phyloP scores from a whole-genome alignment of 164 flowering plant genomes.

The Tetracentron sinense region DNA sequence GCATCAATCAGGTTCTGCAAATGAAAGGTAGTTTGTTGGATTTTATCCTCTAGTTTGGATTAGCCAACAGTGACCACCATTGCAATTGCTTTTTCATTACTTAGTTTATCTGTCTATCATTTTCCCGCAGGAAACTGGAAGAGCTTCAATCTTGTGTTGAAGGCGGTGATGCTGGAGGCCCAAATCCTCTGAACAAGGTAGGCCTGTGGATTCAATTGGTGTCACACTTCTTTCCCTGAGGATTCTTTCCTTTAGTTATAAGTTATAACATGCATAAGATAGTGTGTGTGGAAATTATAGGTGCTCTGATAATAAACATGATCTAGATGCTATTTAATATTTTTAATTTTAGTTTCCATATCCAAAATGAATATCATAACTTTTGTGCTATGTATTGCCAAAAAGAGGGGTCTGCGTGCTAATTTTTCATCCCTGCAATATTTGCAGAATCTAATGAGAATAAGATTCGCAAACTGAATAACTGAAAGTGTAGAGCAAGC shows the following conservation, averaged over 20 bases:
- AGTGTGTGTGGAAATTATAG: not conserved
- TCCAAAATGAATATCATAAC: not conserved
- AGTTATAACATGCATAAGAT: too few species aligned
- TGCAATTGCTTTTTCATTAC: not conserved
- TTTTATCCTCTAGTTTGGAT: not conserved
- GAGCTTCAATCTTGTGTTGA: constrained; percentile 3
- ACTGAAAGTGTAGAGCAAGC: too few species aligned
- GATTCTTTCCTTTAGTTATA: too few species aligned
- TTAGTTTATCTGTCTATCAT: not conserved
- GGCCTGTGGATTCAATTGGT: constrained; percentile 1
- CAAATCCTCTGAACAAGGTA: constrained; percentile 25
- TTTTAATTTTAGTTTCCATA: not conserved
- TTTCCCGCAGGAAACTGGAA: constrained; percentile 25
- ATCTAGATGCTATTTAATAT: not conserved
- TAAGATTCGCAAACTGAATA: too few species aligned
- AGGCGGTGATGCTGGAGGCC: constrained; percentile 15
- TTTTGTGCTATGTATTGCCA: not conserved
- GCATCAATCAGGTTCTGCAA: constrained; percentile 7
- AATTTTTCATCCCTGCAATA: too few species aligned
- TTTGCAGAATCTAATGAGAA: too few species aligned
- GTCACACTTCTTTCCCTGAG: not conserved
- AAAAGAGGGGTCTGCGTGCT: not conserved
- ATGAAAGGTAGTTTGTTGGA: constrained; percentile 23
- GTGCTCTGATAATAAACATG: not conserved
- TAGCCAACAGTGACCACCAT: not conserved